Percentiles rank a stretch among this genome's conserved stretches.
Evolutionary conservation across 2,329 filamentous ascomycete species (phyloP).

Genomic region (Fusarium drepaniforme): DNA sequence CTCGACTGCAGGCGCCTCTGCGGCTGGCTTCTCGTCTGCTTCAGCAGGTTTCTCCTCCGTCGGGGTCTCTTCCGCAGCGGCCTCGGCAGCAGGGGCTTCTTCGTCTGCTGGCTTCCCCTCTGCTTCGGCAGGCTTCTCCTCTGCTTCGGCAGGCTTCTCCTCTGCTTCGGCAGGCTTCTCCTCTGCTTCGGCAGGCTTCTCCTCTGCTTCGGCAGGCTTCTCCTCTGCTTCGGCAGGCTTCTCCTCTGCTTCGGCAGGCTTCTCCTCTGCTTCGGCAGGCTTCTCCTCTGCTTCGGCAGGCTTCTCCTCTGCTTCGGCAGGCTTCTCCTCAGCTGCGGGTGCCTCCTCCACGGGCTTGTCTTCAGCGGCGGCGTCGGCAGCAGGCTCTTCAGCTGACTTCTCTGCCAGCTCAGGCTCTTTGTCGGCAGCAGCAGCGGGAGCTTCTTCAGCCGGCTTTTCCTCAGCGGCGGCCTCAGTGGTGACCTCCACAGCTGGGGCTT

Average conservation of each 20-base stretch:
- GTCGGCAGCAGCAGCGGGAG: neutral
- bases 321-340: neutral
- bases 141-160: neutral
- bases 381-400: neutral
- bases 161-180: neutral
- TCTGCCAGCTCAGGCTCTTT: neutral
- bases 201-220: neutral
- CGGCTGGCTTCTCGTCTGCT: neutral
- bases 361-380: neutral
- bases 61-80: neutral
- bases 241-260: no score
- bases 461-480: slow-evolving; percentile 12
- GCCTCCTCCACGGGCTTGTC: slow-evolving; percentile 12
- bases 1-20: neutral
- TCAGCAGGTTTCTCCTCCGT: neutral
- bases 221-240: no score
- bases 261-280: no score
- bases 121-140: neutral
- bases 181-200: neutral
- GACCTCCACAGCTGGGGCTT: slow-evolving; percentile 19
- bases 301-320: no score
- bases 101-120: neutral
- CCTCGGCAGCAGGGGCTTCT: neutral
- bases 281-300: no score
- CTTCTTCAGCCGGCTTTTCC: neutral